Conservation (phyloP, 805 yeast genomes). For the Wickerhamomyces bisporus region DNA sequence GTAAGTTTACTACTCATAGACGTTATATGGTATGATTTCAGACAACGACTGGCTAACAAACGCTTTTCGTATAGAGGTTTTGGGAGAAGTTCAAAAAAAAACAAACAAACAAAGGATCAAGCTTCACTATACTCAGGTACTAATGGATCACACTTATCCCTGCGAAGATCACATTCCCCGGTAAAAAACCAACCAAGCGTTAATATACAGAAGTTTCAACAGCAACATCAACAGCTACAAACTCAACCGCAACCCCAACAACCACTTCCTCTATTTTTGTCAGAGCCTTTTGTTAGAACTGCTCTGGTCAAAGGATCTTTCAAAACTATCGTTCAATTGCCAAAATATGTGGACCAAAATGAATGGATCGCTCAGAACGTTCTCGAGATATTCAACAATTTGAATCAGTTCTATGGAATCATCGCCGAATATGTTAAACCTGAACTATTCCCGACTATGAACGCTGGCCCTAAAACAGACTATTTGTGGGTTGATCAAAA, state of each 20-base stretch:
- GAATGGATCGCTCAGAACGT: conserved; percentile 96
- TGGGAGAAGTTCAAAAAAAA: conserved; percentile 51
- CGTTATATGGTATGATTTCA: too few relatives aligned
- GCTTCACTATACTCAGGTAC: conserved; percentile 31
- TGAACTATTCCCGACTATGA: conserved; percentile 88
- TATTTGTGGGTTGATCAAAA: conserved; percentile 85
- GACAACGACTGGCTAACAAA: too few relatives aligned
- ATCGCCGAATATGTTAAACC: conserved; percentile 88
- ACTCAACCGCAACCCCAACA: conserved; percentile 16
- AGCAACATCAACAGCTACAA: conserved; percentile 18
- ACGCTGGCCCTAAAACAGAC: conserved; percentile 89
- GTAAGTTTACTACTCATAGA: too few relatives aligned
- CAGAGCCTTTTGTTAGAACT: conserved; percentile 91
- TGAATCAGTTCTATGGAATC: conserved; percentile 87
- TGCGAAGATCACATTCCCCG: conserved; percentile 43
- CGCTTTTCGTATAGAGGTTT: conserved; percentile 34
- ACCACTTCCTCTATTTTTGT: conserved; percentile 50
- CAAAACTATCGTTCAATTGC: conserved; percentile 90
- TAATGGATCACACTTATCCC: conserved; percentile 42
- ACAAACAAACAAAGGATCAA: conserved; percentile 31
- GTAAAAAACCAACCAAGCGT: conserved; percentile 18
- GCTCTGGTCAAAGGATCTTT: conserved; percentile 95
- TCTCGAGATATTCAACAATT: conserved; percentile 80
- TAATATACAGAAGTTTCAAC: conserved; percentile 22
- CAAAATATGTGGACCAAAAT: conserved; percentile 88